Evolutionary conservation across 148 eudicot genomes (phyloP).

Genomic region (Silene conica): DNA sequence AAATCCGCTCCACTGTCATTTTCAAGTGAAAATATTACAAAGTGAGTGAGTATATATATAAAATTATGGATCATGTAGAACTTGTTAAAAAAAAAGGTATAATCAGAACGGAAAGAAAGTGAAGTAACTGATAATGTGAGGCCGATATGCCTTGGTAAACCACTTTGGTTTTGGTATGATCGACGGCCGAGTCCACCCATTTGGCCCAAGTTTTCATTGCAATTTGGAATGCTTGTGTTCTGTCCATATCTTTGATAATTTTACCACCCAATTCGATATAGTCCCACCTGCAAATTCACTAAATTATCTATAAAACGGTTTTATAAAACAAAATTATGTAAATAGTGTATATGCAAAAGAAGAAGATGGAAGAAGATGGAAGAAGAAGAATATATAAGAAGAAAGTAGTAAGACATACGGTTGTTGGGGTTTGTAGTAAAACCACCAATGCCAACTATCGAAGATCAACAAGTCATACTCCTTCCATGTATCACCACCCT

Average conservation of each 20-base stretch:
- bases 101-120: no score
- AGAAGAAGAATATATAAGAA: no score
- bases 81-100: no score
- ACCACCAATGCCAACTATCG: constrained; percentile 82
- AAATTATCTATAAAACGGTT: background rate
- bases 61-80: background rate
- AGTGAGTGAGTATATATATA: no score
- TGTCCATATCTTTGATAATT: constrained; percentile 38
- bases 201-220: constrained; percentile 52
- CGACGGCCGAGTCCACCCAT: constrained; percentile 47
- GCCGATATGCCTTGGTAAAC: constrained; percentile 62
- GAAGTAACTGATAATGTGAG: constrained; percentile 51
- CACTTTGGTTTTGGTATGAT: constrained; percentile 38
- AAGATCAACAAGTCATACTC: constrained; percentile 55
- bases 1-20: constrained; percentile 19
- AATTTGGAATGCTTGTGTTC: constrained; percentile 39
- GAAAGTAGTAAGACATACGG: no score
- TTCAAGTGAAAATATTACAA: background rate
- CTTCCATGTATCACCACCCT: constrained; percentile 46
- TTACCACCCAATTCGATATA: constrained; percentile 34
- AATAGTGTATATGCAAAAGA: no score
- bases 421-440: constrained; percentile 22
- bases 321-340: no score
- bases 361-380: no score
- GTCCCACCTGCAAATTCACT: constrained; percentile 45